phyloP scores from a whole-genome alignment of 495 filamentous ascomycete genomes.

The Lasiosphaeria miniovina region DNA sequence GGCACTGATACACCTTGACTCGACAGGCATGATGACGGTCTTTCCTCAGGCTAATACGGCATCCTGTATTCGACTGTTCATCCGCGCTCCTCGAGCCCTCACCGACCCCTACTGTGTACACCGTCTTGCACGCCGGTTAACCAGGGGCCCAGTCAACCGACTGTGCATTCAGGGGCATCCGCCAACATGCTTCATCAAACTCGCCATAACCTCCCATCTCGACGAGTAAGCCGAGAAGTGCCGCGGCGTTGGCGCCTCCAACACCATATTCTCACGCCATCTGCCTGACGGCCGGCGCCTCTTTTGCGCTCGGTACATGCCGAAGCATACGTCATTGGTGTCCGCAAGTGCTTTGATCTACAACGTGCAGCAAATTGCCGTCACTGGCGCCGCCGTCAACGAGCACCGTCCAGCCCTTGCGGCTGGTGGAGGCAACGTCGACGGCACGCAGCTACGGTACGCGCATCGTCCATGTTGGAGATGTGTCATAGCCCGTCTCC shows the following conservation, averaged over 20 bases:
- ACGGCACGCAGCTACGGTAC: constrained; percentile 48
- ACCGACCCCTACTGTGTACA: constrained; percentile 22
- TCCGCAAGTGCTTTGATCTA: constrained; percentile 63
- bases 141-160: constrained; percentile 20
- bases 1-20: constrained; percentile 57
- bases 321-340: constrained; percentile 74
- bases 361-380: constrained; percentile 39
- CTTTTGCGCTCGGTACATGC: constrained; percentile 53
- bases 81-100: constrained; percentile 32
- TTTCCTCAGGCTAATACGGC: constrained; percentile 30
- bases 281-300: constrained; percentile 38
- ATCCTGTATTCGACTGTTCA: constrained; percentile 33
- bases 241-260: constrained; percentile 65
- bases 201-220: constrained; percentile 63
- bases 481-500: constrained; percentile 77
- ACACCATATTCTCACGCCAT: constrained; percentile 65
- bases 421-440: constrained; percentile 66
- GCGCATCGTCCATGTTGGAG: constrained; percentile 61
- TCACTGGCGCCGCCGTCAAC: constrained; percentile 33
- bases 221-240: constrained; percentile 67
- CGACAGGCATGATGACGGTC: constrained; percentile 42
- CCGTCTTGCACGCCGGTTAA: constrained; percentile 2
- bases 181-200: constrained; percentile 75
- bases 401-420: constrained; percentile 57
- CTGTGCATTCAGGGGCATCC: constrained; percentile 54